Conservation (phyloP, 2,329 filamentous ascomycete genomes). For the Gnomoniopsis sp. region DNA sequence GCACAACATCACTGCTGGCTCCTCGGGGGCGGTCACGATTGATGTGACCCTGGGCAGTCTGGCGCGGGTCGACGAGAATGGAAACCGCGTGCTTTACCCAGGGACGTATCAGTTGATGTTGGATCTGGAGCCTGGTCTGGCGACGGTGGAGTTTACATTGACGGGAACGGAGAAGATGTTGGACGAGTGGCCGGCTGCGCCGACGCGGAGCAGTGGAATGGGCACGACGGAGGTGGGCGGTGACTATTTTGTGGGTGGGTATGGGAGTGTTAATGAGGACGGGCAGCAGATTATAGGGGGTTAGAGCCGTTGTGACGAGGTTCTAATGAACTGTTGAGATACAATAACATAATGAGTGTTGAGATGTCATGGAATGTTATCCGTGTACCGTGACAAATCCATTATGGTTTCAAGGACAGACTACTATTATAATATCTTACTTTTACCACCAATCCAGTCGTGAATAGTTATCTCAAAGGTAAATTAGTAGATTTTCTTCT, state of each 20-base stretch:
- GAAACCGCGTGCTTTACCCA: constrained; percentile 50
- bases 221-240: not conserved
- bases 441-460: too few relatives aligned
- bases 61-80: constrained; percentile 45
- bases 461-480: too few relatives aligned
- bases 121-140: constrained; percentile 37
- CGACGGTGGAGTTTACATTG: constrained; percentile 41
- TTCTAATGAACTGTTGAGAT: not conserved
- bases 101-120: constrained; percentile 46
- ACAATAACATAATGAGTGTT: too few relatives aligned
- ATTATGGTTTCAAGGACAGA: too few relatives aligned
- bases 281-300: not conserved
- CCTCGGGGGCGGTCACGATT: constrained; percentile 31
- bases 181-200: constrained; percentile 30
- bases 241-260: constrained; percentile 13
- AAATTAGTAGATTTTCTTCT: too few relatives aligned
- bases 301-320: not conserved
- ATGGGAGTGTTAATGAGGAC: constrained; percentile 7
- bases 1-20: constrained; percentile 31
- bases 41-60: constrained; percentile 45
- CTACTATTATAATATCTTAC: too few relatives aligned
- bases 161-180: constrained; percentile 40
- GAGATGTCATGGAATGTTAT: too few relatives aligned
- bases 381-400: too few relatives aligned
- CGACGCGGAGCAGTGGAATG: constrained; percentile 2